Conservation (phyloP, 768 basidiomycete genomes). For the Kwoniella botswanensis region DNA sequence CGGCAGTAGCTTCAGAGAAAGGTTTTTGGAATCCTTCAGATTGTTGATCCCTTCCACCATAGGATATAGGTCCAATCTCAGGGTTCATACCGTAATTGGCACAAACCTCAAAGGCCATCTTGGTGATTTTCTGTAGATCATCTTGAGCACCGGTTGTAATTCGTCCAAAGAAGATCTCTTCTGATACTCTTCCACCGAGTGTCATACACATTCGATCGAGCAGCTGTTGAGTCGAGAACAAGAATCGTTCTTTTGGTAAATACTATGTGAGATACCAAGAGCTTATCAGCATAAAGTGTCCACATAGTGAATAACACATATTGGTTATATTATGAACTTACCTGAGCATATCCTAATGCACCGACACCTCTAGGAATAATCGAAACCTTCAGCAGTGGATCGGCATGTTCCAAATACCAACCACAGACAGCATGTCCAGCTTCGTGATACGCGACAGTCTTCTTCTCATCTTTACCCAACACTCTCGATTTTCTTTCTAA, state of each 20-base stretch:
- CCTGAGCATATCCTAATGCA: constrained; percentile 94
- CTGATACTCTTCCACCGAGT: constrained; percentile 93
- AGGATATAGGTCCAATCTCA: constrained; percentile 92
- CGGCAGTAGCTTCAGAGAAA: constrained; percentile 95
- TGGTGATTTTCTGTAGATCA: constrained; percentile 95
- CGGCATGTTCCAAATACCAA: constrained; percentile 97
- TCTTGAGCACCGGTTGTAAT: constrained; percentile 99
- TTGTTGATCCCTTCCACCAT: constrained; percentile 82
- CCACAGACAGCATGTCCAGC: constrained; percentile 98
- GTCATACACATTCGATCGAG: constrained; percentile 97
- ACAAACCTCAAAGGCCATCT: constrained; percentile 91
- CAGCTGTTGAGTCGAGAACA: constrained; percentile 94
- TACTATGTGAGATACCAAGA: constrained; percentile 62
- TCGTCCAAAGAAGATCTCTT: constrained; percentile 93
- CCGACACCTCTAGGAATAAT: constrained; percentile 97
- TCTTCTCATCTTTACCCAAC: constrained; percentile 94
- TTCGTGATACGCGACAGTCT: constrained; percentile 97
- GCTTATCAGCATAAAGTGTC: neutral
- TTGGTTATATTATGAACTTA: constrained; percentile 46
- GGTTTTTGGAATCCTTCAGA: constrained; percentile 94
- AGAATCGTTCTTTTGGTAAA: constrained; percentile 91
- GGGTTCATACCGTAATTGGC: constrained; percentile 97
- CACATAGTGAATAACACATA: constrained; percentile 33
- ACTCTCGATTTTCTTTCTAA: constrained; percentile 94
- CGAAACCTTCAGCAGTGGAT: constrained; percentile 94